Conservation (phyloP, 441 rosid genomes). For the Iberis amara region DNA sequence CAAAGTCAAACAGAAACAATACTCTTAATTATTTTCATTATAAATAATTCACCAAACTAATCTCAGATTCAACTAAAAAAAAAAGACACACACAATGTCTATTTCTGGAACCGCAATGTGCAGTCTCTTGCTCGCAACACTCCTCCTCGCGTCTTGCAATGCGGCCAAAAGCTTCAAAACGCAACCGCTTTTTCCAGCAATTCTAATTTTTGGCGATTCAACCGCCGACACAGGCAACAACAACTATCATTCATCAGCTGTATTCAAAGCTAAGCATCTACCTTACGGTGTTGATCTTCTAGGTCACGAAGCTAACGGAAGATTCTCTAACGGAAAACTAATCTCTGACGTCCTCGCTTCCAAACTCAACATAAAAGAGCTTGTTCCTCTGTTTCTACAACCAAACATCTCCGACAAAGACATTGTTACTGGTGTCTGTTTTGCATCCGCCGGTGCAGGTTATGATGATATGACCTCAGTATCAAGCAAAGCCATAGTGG, state of each 20-base stretch:
- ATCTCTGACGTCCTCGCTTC: constrained; percentile 31
- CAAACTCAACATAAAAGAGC: constrained; percentile 41
- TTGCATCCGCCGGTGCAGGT: constrained; percentile 59
- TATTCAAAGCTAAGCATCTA: constrained; percentile 31
- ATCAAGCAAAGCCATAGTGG: constrained; percentile 28
- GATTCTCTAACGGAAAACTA: constrained; percentile 56
- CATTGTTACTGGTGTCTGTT: constrained; percentile 40
- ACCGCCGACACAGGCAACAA: constrained; percentile 58
- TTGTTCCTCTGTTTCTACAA: constrained; percentile 47
- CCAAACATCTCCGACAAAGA: constrained; percentile 41
- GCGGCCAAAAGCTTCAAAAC: constrained; percentile 13
- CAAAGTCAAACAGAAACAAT: too few relatives aligned
- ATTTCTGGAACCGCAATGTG: too few relatives aligned
- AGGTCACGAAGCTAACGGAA: constrained; percentile 38
- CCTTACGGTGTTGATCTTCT: constrained; percentile 56
- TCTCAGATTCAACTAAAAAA: too few relatives aligned
- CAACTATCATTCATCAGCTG: constrained; percentile 36
- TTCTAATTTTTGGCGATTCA: constrained; percentile 58
- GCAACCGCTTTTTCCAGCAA: constrained; percentile 35
- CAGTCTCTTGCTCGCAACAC: too few relatives aligned
- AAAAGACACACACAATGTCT: too few relatives aligned
- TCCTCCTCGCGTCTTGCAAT: too few relatives aligned
- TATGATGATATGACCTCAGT: constrained; percentile 40
- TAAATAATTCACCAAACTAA: too few relatives aligned
- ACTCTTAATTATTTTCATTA: too few relatives aligned